phyloP scores from a whole-genome alignment of 805 yeast species.

The Ascoidea rubescens region DNA sequence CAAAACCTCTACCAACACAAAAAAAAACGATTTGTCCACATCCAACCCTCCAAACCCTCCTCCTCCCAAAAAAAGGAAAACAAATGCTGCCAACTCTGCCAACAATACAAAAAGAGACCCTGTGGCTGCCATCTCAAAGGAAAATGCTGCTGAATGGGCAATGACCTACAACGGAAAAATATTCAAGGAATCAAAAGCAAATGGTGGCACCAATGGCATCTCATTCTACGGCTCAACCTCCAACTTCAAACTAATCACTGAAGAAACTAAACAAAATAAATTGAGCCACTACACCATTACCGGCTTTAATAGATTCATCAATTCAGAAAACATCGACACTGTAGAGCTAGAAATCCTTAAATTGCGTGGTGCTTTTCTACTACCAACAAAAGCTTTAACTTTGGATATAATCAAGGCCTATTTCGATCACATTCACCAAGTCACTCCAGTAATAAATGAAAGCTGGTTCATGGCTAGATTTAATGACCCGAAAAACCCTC shows the following conservation, averaged over 20 bases:
- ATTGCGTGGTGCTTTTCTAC: slow-evolving; percentile 52
- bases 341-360: slow-evolving; percentile 54
- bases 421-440: slow-evolving; percentile 53
- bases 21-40: not conserved
- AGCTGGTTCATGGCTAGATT: slow-evolving; percentile 45
- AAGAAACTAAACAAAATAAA: slow-evolving; percentile 30
- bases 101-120: slow-evolving; percentile 17
- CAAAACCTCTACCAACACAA: not conserved
- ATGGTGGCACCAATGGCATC: slow-evolving; percentile 14
- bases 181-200: slow-evolving; percentile 6
- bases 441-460: slow-evolving; percentile 54
- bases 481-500: slow-evolving; percentile 29
- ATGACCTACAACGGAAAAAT: slow-evolving; percentile 15
- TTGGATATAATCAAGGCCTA: slow-evolving; percentile 46
- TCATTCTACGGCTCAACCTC: slow-evolving; percentile 43
- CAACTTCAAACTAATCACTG: slow-evolving; percentile 31
- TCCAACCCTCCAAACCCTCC: not conserved
- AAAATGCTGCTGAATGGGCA: slow-evolving; percentile 12
- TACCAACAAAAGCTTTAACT: slow-evolving; percentile 48
- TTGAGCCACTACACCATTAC: slow-evolving; percentile 14
- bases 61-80: not conserved
- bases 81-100: not conserved
- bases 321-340: slow-evolving; percentile 21
- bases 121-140: slow-evolving; percentile 18
- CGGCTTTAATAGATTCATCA: slow-evolving; percentile 10